Percentiles rank a stretch among this genome's conserved stretches.
phyloP scores from a whole-genome alignment of 1,284 basidiomycete genomes.

The Malassezia dermatis region DNA sequence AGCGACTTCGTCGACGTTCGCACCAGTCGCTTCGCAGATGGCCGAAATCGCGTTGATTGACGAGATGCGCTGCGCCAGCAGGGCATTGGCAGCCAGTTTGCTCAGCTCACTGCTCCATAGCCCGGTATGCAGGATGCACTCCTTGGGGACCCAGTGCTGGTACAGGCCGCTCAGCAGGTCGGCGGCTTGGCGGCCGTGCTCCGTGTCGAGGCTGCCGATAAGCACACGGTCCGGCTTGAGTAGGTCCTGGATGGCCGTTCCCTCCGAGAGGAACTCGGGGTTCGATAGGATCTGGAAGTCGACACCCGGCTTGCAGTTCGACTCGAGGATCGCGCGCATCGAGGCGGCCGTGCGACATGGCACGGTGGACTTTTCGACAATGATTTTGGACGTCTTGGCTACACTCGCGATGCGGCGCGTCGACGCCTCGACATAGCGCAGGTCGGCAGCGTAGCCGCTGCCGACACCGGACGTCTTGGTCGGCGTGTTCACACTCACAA shows the following conservation, averaged over 20 bases:
- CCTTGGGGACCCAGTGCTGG: slow-evolving; percentile 84
- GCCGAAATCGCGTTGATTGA: slow-evolving; percentile 95
- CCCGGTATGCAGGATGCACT: slow-evolving; percentile 82
- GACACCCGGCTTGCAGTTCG: slow-evolving; percentile 82
- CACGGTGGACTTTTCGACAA: slow-evolving; percentile 98
- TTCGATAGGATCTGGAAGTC: slow-evolving; percentile 97
- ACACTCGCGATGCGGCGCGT: slow-evolving; percentile 90
- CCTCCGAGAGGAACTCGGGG: slow-evolving; percentile 97
- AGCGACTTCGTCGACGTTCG: slow-evolving; percentile 95
- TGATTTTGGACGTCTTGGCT: slow-evolving; percentile 84
- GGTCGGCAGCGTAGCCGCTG: slow-evolving; percentile 91
- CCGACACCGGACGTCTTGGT: slow-evolving; percentile 97
- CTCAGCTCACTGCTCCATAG: slow-evolving; percentile 97
- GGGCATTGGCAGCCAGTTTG: slow-evolving; percentile 96
- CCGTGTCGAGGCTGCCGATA: slow-evolving; percentile 84
- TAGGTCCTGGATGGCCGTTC: slow-evolving; percentile 84
- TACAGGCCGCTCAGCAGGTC: slow-evolving; percentile 68
- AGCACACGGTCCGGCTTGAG: slow-evolving; percentile 85
- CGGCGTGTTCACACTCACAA: slow-evolving; percentile 81
- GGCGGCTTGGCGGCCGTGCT: slow-evolving; percentile 72
- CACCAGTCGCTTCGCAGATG: slow-evolving; percentile 98
- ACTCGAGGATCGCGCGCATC: slow-evolving; percentile 96
- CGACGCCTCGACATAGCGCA: slow-evolving; percentile 63
- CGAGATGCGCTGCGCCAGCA: slow-evolving; percentile 90
- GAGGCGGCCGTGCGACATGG: slow-evolving; percentile 96